Conservation (phyloP, 345 rosid species). For the Citrus maxima region DNA sequence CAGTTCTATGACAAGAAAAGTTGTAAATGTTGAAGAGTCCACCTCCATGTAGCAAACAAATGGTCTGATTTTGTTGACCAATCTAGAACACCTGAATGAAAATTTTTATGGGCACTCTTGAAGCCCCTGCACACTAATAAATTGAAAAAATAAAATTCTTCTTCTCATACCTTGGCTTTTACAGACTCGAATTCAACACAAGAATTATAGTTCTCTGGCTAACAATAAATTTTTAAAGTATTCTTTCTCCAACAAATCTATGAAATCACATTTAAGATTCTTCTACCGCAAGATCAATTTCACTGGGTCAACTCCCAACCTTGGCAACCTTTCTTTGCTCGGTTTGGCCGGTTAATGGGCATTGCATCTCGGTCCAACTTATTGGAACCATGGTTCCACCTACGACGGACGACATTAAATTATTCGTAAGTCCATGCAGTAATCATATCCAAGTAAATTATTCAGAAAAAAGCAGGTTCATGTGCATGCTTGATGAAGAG, state of each 20-base stretch:
- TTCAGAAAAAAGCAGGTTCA: background rate
- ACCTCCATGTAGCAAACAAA: background rate
- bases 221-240: background rate
- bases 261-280: background rate
- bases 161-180: background rate
- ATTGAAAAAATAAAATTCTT: too few species aligned
- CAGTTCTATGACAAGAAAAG: too few species aligned
- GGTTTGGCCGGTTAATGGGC: constrained; percentile 79
- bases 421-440: background rate
- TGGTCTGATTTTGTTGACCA: background rate
- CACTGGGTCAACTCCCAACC: constrained; percentile 41
- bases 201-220: background rate
- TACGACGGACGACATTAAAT: constrained; percentile 22
- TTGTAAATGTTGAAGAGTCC: background rate
- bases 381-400: constrained; percentile 89
- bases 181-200: background rate
- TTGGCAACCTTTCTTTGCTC: constrained; percentile 92
- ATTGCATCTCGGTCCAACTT: constrained; percentile 98
- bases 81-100: background rate
- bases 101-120: background rate
- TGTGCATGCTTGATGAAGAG: background rate
- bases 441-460: background rate
- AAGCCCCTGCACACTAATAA: background rate
- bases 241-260: background rate
- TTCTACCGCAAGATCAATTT: constrained; percentile 2